Evolutionary conservation across 176 grass and related monocot genomes (phyloP).

Genomic region (Puccinellia tenuiflora): DNA sequence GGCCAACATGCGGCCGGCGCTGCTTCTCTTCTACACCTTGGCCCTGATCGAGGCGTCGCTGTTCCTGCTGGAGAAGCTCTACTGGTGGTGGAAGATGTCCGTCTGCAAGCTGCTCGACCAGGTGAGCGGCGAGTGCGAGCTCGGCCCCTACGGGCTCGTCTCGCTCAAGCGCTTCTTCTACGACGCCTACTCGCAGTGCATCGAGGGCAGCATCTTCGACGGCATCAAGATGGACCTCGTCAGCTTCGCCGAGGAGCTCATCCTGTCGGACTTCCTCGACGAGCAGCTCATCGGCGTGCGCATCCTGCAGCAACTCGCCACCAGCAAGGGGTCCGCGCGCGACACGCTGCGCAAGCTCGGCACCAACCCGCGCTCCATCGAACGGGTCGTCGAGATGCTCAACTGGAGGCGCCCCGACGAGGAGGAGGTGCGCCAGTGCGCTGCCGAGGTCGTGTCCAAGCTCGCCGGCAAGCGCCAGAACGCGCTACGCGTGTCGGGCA

Average conservation of each 20-base stretch:
- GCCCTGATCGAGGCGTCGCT: conserved; percentile 47
- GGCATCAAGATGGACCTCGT: conserved; percentile 77
- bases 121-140: conserved; percentile 37
- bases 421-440: conserved; percentile 39
- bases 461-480: conserved; percentile 51
- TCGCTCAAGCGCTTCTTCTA: conserved; percentile 67
- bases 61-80: conserved; percentile 60
- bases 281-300: conserved; percentile 66
- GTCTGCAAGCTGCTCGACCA: conserved; percentile 20
- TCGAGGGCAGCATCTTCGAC: conserved; percentile 55
- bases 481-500: conserved; percentile 47
- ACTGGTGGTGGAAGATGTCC: conserved; percentile 46
- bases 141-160: conserved; percentile 35
- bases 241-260: conserved; percentile 49
- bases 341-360: conserved; percentile 50
- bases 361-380: conserved; percentile 23
- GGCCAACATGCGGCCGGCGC: conserved; percentile 45
- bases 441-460: conserved; percentile 40
- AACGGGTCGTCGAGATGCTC: conserved; percentile 48
- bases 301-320: conserved; percentile 41
- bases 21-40: conserved; percentile 60
- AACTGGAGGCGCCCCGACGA: conserved; percentile 48
- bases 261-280: conserved; percentile 49
- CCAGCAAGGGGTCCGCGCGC: not conserved
- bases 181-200: conserved; percentile 58